Percentiles rank a stretch among this genome's conserved stretches.
Evolutionary conservation across 805 yeast species (phyloP).

Genomic region (Starmerella powellii): DNA sequence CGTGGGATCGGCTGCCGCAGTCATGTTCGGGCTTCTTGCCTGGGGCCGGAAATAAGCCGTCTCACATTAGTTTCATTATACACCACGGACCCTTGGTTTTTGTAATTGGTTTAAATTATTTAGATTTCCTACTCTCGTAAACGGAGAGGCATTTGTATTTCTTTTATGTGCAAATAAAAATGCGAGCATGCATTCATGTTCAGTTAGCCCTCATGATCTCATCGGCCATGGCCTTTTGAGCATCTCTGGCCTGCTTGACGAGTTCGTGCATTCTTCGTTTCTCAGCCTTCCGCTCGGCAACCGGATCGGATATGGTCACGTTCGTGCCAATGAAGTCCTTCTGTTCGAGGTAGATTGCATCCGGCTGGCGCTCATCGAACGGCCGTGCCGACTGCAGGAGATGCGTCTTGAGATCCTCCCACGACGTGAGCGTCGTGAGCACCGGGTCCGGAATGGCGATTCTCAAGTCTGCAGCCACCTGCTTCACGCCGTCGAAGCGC

Average conservation of each 20-base stretch:
- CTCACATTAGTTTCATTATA: too few species aligned
- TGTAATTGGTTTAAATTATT: too few species aligned
- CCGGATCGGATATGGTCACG: slow-evolving; percentile 35
- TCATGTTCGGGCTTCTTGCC: slow-evolving; percentile 16
- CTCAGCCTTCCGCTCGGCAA: slow-evolving; percentile 37
- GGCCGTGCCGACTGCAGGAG: slow-evolving; percentile 33
- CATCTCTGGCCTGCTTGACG: slow-evolving; percentile 34
- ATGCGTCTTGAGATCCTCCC: slow-evolving; percentile 32
- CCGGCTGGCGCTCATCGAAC: slow-evolving; percentile 57
- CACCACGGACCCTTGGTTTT: too few species aligned
- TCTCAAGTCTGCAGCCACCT: slow-evolving; percentile 39
- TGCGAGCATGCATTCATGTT: too few species aligned
- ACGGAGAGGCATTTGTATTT: too few species aligned
- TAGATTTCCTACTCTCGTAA: too few species aligned
- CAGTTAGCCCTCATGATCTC: slow-evolving; percentile 17
- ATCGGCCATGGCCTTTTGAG: slow-evolving; percentile 25
- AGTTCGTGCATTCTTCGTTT: slow-evolving; percentile 38
- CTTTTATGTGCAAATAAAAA: not conserved
- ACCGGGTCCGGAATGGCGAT: slow-evolving; percentile 43
- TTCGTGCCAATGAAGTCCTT: slow-evolving; percentile 49
- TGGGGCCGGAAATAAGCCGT: slow-evolving; percentile 14
- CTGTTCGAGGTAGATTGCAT: slow-evolving; percentile 52
- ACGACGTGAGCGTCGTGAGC: slow-evolving; percentile 34
- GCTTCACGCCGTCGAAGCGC: slow-evolving; percentile 41
- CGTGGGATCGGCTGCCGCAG: slow-evolving; percentile 18